phyloP scores from a whole-genome alignment of 1,284 basidiomycete species.

The Sporisorium sorghi region DNA sequence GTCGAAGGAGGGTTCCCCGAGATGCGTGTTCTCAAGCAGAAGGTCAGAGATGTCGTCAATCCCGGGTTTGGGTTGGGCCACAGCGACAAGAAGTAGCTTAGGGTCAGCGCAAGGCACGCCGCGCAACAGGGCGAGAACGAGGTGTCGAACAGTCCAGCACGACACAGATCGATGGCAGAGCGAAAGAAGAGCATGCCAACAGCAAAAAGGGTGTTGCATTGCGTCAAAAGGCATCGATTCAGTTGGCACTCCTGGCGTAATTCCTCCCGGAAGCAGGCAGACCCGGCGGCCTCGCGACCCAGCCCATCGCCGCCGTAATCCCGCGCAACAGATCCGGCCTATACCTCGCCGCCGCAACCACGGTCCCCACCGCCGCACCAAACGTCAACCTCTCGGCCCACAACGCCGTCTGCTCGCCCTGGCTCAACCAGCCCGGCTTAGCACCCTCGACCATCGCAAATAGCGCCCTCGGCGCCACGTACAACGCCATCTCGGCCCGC shows the following conservation, averaged over 20 bases:
- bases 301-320: slow-evolving; percentile 55
- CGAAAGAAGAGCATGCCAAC: no score
- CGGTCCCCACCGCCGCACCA: slow-evolving; percentile 49
- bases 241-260: slow-evolving; percentile 25
- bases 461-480: slow-evolving; percentile 69
- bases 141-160: background rate
- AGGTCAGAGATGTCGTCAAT: slow-evolving; percentile 28
- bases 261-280: slow-evolving; percentile 16
- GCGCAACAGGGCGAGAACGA: background rate
- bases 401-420: slow-evolving; percentile 48
- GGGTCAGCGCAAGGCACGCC: background rate
- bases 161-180: background rate
- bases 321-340: slow-evolving; percentile 59
- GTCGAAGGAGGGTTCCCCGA: slow-evolving; percentile 30
- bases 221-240: no score
- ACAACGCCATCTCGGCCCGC: slow-evolving; percentile 70
- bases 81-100: slow-evolving; percentile 17
- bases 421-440: slow-evolving; percentile 55
- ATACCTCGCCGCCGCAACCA: slow-evolving; percentile 52
- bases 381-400: slow-evolving; percentile 57
- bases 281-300: slow-evolving; percentile 45
- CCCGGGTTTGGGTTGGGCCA: slow-evolving; percentile 23
- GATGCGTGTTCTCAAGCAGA: slow-evolving; percentile 35
- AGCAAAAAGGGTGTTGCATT: no score
- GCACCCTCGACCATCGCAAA: slow-evolving; percentile 61